Percentiles rank a stretch among this genome's conserved stretches.
These are phyloP conservation scores for Scheffersomyces segobiensis DNA, from an alignment of 1,139 yeast genomes.

Conservation along the genomic window DNA sequence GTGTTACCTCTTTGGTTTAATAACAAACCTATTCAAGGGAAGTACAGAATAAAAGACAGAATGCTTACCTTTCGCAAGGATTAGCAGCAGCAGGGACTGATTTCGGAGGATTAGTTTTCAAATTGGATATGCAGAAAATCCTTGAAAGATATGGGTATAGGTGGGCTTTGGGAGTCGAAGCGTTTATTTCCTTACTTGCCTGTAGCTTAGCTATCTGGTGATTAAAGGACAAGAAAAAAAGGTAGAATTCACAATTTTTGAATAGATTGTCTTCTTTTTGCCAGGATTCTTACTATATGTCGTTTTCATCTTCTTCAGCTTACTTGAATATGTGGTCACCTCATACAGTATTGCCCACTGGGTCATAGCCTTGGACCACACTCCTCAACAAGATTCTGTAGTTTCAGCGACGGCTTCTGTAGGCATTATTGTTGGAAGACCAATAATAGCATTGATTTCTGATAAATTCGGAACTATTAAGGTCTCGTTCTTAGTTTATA, in stretches of 20 bases:
- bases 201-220: neutral
- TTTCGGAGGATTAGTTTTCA: conserved; percentile 7
- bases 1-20: neutral
- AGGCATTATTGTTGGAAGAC: conserved; percentile 5
- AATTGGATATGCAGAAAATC: conserved; percentile 15
- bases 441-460: conserved; percentile 1
- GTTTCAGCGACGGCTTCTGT: conserved; percentile 4
- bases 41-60: neutral
- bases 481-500: neutral
- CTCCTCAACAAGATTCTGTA: conserved; percentile 2
- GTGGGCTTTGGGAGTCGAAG: conserved; percentile 13
- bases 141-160: conserved; percentile 10
- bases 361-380: conserved; percentile 4
- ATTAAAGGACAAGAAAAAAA: conserved; percentile 2
- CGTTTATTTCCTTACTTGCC: neutral
- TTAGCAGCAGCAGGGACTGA: neutral
- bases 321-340: conserved; percentile 4
- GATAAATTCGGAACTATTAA: conserved; percentile 4
- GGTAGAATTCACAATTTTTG: neutral
- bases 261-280: neutral
- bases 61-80: neutral
- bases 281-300: conserved; percentile 1
- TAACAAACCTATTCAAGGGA: neutral
- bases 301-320: neutral
- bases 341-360: conserved; percentile 3